Conservation (phyloP, 208 protist species). For the Naegleria lovaniensis region DNA sequence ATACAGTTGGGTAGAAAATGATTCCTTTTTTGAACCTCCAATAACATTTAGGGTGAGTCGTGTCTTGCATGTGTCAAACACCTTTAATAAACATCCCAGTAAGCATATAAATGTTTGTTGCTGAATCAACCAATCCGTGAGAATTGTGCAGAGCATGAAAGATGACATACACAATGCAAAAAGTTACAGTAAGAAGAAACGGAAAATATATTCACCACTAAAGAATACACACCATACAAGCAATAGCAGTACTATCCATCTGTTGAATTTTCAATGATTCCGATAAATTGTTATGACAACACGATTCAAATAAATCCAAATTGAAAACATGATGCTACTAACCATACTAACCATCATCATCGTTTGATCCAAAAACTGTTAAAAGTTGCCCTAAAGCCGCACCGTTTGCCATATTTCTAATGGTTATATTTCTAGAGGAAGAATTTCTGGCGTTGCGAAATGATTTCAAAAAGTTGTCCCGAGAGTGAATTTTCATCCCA, state of each 20-base stretch:
- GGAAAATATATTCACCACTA: background rate
- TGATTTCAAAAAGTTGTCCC: too few relatives aligned
- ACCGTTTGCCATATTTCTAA: background rate
- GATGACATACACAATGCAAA: too few relatives aligned
- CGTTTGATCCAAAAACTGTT: background rate
- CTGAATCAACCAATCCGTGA: too few relatives aligned
- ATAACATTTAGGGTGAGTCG: background rate
- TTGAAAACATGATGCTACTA: background rate
- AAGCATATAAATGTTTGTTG: too few relatives aligned
- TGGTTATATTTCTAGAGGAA: too few relatives aligned
- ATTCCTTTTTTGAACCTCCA: background rate
- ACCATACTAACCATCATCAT: constrained; percentile 2
- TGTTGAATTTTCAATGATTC: background rate
- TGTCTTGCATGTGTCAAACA: background rate
- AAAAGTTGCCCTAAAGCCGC: background rate
- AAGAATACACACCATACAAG: background rate
- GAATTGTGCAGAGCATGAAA: background rate
- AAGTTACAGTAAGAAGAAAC: background rate
- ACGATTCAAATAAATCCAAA: too few relatives aligned
- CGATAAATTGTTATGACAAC: background rate
- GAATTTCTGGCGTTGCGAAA: too few relatives aligned
- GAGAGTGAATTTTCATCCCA: too few relatives aligned
- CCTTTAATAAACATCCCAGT: too few relatives aligned
- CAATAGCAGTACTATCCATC: background rate
- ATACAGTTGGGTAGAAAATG: background rate